Conservation (phyloP, 352 stramenopile species). For the Pythium graminicola region DNA sequence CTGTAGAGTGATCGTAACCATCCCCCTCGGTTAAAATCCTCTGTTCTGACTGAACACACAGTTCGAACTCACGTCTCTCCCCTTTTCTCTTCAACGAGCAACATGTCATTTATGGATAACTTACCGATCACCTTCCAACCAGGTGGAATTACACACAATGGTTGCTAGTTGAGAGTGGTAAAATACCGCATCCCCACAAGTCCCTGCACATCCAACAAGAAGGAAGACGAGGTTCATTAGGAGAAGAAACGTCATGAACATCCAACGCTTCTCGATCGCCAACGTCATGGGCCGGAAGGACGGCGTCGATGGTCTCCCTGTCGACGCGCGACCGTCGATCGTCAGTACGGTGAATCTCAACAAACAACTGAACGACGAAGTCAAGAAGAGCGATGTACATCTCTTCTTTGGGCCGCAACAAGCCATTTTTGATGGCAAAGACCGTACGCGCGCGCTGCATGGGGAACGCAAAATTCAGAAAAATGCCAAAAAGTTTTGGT, state of each 20-base stretch:
- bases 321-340: conserved; percentile 53
- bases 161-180: conserved; percentile 8
- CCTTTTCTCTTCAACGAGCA: conserved; percentile 18
- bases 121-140: background rate
- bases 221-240: background rate
- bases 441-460: conserved; percentile 78
- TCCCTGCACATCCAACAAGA: background rate
- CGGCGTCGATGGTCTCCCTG: conserved; percentile 24
- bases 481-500: conserved; percentile 72
- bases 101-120: conserved; percentile 1
- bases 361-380: conserved; percentile 59
- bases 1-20: background rate
- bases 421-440: conserved; percentile 59
- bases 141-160: background rate
- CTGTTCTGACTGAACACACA: background rate
- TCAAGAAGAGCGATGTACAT: conserved; percentile 57
- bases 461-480: conserved; percentile 85
- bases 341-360: conserved; percentile 64
- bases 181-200: background rate
- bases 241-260: conserved; percentile 14
- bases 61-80: conserved; percentile 10
- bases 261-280: conserved; percentile 80
- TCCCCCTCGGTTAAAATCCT: background rate
- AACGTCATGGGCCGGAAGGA: conserved; percentile 53
- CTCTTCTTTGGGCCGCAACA: conserved; percentile 77